These are phyloP conservation scores for Phytophthora quininea DNA, from an alignment of 352 stramenopile species.

Conservation along the genomic window DNA sequence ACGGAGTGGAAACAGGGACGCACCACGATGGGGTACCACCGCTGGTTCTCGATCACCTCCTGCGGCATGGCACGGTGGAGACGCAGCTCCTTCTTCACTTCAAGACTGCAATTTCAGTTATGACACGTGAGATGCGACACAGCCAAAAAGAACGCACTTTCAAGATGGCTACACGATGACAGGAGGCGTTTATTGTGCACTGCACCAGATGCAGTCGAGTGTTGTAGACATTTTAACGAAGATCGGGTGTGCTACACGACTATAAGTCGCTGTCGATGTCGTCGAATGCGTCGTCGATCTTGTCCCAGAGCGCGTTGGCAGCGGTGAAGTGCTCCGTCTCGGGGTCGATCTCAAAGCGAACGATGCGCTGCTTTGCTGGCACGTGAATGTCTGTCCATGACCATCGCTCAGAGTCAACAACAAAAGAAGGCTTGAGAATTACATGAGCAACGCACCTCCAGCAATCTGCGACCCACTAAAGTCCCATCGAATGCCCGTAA, in stretches of 20 bases:
- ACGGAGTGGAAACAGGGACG: constrained; percentile 22
- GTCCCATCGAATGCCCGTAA: constrained; percentile 85
- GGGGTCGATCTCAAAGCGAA: constrained; percentile 63
- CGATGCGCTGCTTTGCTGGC: constrained; percentile 56
- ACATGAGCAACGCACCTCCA: constrained; percentile 32
- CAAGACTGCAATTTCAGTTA: constrained; percentile 14
- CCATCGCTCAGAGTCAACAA: too few species aligned
- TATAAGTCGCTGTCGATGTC: constrained; percentile 61
- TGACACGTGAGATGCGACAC: constrained; percentile 14
- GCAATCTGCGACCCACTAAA: constrained; percentile 57
- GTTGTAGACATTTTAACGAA: neutral
- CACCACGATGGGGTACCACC: constrained; percentile 84
- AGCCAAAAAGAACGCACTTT: neutral
- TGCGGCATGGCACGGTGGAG: constrained; percentile 29
- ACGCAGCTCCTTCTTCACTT: constrained; percentile 7
- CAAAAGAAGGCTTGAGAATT: neutral
- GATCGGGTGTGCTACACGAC: neutral
- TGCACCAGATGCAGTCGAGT: too few species aligned
- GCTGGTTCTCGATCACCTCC: constrained; percentile 89
- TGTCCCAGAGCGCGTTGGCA: constrained; percentile 71
- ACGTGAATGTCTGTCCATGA: constrained; percentile 60
- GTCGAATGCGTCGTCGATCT: constrained; percentile 72
- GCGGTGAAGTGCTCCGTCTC: constrained; percentile 57
- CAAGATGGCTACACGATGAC: neutral
- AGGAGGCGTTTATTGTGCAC: neutral